Evolutionary conservation across 805 yeast species (phyloP), one percentile per base, ranked within the genome.

Genomic region (Wickerhamomyces queroliae): DNA sequence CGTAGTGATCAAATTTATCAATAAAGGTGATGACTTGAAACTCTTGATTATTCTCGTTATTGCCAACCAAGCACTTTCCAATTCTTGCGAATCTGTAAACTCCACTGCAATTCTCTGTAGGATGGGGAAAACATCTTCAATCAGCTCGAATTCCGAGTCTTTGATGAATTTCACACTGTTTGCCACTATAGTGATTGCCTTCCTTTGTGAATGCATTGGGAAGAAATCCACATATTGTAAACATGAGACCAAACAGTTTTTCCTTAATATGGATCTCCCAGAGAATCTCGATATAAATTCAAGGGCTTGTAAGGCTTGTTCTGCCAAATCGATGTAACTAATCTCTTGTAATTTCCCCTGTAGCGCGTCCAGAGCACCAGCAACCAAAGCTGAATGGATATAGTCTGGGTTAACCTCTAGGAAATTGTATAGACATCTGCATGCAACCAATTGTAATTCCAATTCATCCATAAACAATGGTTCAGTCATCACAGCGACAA

Each of bases 321-420:
- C 99, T 0, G 96, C 95, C 39, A 91, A 66, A 56, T 91, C 99
- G 39, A 91, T 90, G 55, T 77, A 90, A 39, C 80, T 78, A 15
- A 91, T 81, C 45, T 87, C 95, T 41, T 75, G 53, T 27, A 93
- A 59, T 44, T 83, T 84, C 6, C 69, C 64, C 47, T 83, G 76
- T 20, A 93, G 66, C 0, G 76, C 78, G 33, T 78, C 80, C 7
- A 89, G 72, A 1, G 81, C 83, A 29, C 83, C 82, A 15, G 76
- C 76, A 17, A 72, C 66, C 3, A 87, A 80, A 3, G 87, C 80
- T 26, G 70, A 74, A 38, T 72, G 70, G 7, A 80, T 72, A 33
- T 79, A 75, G 34, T 82, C 82, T 13, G 78, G 77, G 47, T 81
- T 73, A 10, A 83, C 82, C 54, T 88, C 96, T 39, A 88, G 62